These are phyloP conservation scores for Umbelopsis sp. DNA, from an alignment of 371 early-diverging fungal genomes.

Conservation along the genomic window DNA sequence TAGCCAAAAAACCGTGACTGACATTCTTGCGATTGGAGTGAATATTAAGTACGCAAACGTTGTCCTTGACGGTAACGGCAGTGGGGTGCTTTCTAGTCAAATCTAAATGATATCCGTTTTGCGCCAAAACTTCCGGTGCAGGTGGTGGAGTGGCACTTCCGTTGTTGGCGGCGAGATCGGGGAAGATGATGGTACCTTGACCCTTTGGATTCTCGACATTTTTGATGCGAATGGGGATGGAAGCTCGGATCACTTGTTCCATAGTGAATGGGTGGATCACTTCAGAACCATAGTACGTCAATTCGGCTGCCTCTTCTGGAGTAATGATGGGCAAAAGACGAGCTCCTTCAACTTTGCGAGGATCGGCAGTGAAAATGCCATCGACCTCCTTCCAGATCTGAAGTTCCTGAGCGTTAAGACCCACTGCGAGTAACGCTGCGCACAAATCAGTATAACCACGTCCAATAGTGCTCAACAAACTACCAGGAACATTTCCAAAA, in stretches of 20 bases:
- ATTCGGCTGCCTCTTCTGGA: conserved; percentile 98
- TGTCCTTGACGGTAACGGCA: conserved; percentile 97
- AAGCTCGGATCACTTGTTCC: conserved; percentile 96
- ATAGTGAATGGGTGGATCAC: conserved; percentile 99
- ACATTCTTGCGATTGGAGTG: conserved; percentile 94
- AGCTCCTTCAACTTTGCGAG: conserved; percentile 95
- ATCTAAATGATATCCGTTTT: conserved; percentile 76
- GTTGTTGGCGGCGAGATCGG: conserved; percentile 54
- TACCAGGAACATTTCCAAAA: conserved; percentile 95
- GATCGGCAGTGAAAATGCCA: conserved; percentile 98
- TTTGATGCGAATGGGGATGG: conserved; percentile 97
- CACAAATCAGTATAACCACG: conserved; percentile 98
- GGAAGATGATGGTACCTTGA: conserved; percentile 92
- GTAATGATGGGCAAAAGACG: conserved; percentile 87
- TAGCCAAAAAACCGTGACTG: conserved; percentile 94
- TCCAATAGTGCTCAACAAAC: conserved; percentile 88
- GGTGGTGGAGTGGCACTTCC: conserved; percentile 61
- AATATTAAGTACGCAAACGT: conserved; percentile 90
- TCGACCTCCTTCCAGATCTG: conserved; percentile 99
- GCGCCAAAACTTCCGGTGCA: conserved; percentile 69
- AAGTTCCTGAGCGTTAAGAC: conserved; percentile 83
- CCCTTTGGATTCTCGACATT: conserved; percentile 94
- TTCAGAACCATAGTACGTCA: conserved; percentile 97
- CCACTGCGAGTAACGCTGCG: conserved; percentile 94
- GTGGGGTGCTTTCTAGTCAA: conserved; percentile 83